Evolutionary conservation across 306 rosid genomes (phyloP), one percentile per base, ranked within the genome.

Genomic region (Vicia villosa): DNA sequence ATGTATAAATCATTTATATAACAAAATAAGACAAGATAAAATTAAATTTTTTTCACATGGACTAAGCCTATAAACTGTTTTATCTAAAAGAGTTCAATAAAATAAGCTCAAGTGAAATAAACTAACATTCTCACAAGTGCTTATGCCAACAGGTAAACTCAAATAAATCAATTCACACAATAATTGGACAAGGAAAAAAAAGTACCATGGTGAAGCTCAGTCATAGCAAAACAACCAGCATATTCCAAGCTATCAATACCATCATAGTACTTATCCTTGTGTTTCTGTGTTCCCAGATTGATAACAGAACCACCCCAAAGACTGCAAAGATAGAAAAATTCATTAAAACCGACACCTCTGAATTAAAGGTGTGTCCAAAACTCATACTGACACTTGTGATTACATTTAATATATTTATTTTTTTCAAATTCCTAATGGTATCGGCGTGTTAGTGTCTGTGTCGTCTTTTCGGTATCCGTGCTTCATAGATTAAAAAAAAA

Each of bases 181-280:
- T 1, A 8, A 1, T 16, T 16, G 3, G 5, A 7, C 24, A 34
- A 15, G 47, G 9, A 12, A 41, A 68, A 9, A 19, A 11, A 3
- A 55, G 2, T 79, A 94, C 99, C 97, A 75, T 94, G 97, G 75
- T 94, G 95, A 43, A 94, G 92, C 47, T 94, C 99, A 0, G 99
- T 94, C 99, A 94, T 90, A 59, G 99, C 99, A 77, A 91, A 94
- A 81, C 97, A 94, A 58, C 99, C 99, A 1, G 88, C 76, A 79
- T 80, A 94, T 21, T 94, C 95, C 89, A 91, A 56, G 78, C 80
- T 88, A 75, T 94, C 96, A 63, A 94, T 94, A 43, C 88, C 97
- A 69, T 91, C 92, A 61, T 70, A 88, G 90, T 81, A 94, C 81
- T 88, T 94, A 50, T 84, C 99, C 88, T 54, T 87, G 50, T 94